Evolutionary conservation across 495 filamentous ascomycete species (phyloP).

Genomic region (Glutinoglossum americanum): DNA sequence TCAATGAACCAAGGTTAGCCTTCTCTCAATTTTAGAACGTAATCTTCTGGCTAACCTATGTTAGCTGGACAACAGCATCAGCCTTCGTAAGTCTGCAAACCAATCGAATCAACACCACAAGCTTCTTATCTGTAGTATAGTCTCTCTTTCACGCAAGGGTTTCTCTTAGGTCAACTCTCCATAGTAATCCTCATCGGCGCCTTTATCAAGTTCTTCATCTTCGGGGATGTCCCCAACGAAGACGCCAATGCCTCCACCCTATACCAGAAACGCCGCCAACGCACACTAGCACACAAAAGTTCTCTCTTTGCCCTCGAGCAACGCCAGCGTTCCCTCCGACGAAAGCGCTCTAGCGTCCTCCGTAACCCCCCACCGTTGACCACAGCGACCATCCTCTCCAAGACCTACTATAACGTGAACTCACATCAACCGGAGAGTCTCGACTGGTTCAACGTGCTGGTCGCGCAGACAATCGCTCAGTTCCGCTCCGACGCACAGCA

Average conservation of each 20-base stretch:
- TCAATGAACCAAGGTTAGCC: conserved; percentile 1
- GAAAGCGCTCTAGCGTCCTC: conserved; percentile 56
- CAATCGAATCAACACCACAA: not conserved
- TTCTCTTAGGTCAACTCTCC: conserved; percentile 81
- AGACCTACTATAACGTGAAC: conserved; percentile 95
- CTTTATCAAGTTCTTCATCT: conserved; percentile 99
- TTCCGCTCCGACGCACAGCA: conserved; percentile 75
- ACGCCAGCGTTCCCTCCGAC: conserved; percentile 27
- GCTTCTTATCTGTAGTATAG: conserved; percentile 21
- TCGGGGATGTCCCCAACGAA: conserved; percentile 72
- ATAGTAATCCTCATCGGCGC: conserved; percentile 72
- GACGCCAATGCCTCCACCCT: conserved; percentile 47
- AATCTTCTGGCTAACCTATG: not conserved
- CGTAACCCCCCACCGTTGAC: conserved; percentile 44
- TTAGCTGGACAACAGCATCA: not conserved
- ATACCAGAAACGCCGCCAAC: conserved; percentile 42
- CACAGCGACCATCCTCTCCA: conserved; percentile 75
- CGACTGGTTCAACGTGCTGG: conserved; percentile 97
- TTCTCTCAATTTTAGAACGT: not conserved
- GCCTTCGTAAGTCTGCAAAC: conserved; percentile 3
- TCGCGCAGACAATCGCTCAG: conserved; percentile 92
- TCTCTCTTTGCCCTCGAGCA: conserved; percentile 34
- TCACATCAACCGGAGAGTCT: conserved; percentile 95
- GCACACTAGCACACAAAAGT: conserved; percentile 42
- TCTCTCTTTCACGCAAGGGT: conserved; percentile 78